Evolutionary conservation across 2,329 filamentous ascomycete genomes (phyloP), one percentile per base, ranked within the genome.

Genomic region (Penicillium decumbens): DNA sequence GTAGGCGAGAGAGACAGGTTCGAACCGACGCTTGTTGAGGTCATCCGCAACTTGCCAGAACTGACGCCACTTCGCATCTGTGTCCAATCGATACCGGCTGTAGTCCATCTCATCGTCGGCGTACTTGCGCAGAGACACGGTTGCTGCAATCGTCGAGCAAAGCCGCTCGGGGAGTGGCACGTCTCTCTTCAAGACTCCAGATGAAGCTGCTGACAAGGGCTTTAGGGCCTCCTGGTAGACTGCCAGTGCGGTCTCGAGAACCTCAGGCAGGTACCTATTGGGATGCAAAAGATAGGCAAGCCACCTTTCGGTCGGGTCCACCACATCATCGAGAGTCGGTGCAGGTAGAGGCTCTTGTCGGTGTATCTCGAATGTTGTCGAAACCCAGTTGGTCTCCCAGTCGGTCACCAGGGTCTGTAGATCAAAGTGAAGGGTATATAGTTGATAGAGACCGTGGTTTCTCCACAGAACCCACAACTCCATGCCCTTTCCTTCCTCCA

Each of bases 11-110:
- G 88, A 84, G 39, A 97, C 72, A 0, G 88, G 85, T 63, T 96
- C 91, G 15, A 87, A 86, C 62, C 91, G 80, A 62, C 89, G 85
- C 62, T 87, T 90, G 65, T 97, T 90, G 35, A 98, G 75, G 65
- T 95, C 91, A 10, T 88, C 78, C 15, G 95, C 79, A 15, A 97
- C 78, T 28, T 90, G 84, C 73, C 90, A 95, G 69, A 95, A 95
- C 43, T 88, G 82, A 55, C 87, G 83, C 93, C 93, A 98, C 67
- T 95, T 90, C 9, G 81, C 79, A 64, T 93, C 87, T 45, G 86
- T 84, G 28, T 88, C 84, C 29, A 77, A 75, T 49, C 87, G 80
- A 65, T 91, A 93, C 49, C 84, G 79, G 23, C 87, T 82, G 59
- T 88, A 89, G 62, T 95, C 87, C 70, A 88, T 82, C 25, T 79